Percentiles rank a stretch among this genome's conserved stretches.
Evolutionary conservation across 148 eudicot genomes (phyloP).

Genomic region (Diospyros lotus): DNA sequence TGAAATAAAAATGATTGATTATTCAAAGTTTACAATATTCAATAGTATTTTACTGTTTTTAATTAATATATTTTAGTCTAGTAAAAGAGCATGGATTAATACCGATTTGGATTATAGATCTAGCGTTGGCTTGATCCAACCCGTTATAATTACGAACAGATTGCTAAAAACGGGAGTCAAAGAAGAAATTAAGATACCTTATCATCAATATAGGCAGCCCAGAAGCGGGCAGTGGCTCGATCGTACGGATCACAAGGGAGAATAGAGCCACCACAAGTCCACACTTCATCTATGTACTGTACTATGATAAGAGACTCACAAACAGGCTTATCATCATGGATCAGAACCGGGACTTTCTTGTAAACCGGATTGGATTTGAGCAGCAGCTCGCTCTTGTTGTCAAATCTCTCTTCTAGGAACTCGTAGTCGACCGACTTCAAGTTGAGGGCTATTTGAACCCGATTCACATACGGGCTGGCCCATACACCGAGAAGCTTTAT

Average conservation of each 20-base stretch:
- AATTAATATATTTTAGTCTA: too few species aligned
- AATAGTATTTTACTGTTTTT: too few species aligned
- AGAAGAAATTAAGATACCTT: conserved; percentile 9
- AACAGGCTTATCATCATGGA: conserved; percentile 44
- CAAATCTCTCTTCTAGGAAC: conserved; percentile 24
- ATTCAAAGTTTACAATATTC: too few species aligned
- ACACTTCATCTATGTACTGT: conserved; percentile 53
- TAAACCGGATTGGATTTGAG: conserved; percentile 58
- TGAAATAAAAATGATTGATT: too few species aligned
- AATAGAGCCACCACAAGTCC: conserved; percentile 36
- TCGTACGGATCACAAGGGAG: conserved; percentile 63
- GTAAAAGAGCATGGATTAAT: too few species aligned
- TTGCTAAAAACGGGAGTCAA: neutral
- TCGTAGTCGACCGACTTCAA: conserved; percentile 37
- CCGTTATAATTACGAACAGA: too few species aligned
- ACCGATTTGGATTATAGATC: too few species aligned
- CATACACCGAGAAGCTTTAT: conserved; percentile 24
- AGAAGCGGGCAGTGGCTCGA: conserved; percentile 56
- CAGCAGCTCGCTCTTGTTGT: conserved; percentile 46
- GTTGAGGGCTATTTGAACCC: conserved; percentile 32
- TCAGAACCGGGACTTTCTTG: conserved; percentile 62
- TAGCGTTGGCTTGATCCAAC: too few species aligned
- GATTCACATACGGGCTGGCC: conserved; percentile 21
- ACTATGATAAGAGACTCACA: conserved; percentile 63
- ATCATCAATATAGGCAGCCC: conserved; percentile 56